Evolutionary conservation across 495 filamentous ascomycete species (phyloP).

Genomic region (Evernia prunastri): DNA sequence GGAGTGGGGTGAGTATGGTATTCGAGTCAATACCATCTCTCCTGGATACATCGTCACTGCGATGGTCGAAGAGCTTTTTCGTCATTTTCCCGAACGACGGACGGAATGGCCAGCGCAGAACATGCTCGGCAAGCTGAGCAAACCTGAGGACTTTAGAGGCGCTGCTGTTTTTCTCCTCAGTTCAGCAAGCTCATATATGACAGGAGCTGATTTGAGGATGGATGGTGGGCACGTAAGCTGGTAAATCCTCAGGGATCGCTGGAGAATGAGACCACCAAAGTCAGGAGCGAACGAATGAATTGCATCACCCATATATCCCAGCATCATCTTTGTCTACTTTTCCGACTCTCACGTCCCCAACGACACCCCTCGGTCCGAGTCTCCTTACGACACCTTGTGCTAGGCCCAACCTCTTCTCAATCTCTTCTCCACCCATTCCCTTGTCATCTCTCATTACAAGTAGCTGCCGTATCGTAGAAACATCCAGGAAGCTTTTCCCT

Average conservation of each 20-base stretch:
- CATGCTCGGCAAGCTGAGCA: slow-evolving; percentile 77
- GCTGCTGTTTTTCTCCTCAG: slow-evolving; percentile 80
- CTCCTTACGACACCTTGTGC: slow-evolving; percentile 49
- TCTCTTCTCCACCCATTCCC: slow-evolving; percentile 43
- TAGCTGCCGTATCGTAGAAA: slow-evolving; percentile 52
- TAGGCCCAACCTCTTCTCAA: slow-evolving; percentile 55
- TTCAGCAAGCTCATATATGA: slow-evolving; percentile 85
- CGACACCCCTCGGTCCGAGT: slow-evolving; percentile 48
- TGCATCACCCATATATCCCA: slow-evolving; percentile 30
- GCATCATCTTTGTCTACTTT: slow-evolving; percentile 29
- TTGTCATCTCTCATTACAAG: slow-evolving; percentile 53
- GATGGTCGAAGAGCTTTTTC: slow-evolving; percentile 78
- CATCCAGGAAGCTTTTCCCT: slow-evolving; percentile 53
- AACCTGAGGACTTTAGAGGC: slow-evolving; percentile 73
- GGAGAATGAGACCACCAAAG: background rate
- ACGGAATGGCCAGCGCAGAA: slow-evolving; percentile 80
- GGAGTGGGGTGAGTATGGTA: slow-evolving; percentile 81
- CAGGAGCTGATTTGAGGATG: slow-evolving; percentile 69
- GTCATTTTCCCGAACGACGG: slow-evolving; percentile 64
- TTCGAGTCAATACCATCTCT: slow-evolving; percentile 91
- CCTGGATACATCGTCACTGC: slow-evolving; percentile 93
- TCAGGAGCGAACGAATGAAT: slow-evolving; percentile 1
- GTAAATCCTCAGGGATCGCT: slow-evolving; percentile 38
- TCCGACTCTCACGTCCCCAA: slow-evolving; percentile 36
- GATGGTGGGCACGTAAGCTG: slow-evolving; percentile 78